Evolutionary conservation across 805 yeast species (phyloP).

Genomic region (Suhomyces tanzawaensis): DNA sequence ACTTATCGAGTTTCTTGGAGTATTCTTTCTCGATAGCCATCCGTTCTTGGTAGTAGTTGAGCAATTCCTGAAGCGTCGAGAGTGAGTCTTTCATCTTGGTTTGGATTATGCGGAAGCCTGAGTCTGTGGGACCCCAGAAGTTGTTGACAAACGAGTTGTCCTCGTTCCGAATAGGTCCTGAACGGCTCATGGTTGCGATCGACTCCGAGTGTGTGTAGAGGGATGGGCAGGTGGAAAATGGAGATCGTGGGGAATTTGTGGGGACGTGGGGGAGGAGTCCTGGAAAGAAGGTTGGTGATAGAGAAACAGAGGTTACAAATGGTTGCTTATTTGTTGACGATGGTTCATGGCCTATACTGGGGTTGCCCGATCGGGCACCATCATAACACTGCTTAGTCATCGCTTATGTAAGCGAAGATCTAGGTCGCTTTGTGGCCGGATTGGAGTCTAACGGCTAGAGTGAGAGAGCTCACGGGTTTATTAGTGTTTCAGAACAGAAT

Average conservation of each 20-base stretch:
- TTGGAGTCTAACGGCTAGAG: no score
- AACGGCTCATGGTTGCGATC: constrained; percentile 2
- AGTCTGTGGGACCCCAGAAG: constrained; percentile 67
- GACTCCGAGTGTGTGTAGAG: no score
- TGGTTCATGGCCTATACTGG: neutral
- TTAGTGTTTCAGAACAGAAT: no score
- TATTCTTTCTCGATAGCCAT: constrained; percentile 73
- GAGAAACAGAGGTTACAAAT: neutral
- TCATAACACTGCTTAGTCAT: neutral
- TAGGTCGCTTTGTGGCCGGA: no score
- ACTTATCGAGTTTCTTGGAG: constrained; percentile 48
- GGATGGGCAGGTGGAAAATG: no score
- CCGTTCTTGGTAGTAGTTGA: constrained; percentile 39
- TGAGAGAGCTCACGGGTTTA: no score
- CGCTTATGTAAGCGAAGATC: neutral
- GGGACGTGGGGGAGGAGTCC: no score
- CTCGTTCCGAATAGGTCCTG: constrained; percentile 6
- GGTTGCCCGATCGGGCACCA: neutral
- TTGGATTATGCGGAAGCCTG: constrained; percentile 55
- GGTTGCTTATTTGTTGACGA: neutral
- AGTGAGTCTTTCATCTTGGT: constrained; percentile 58
- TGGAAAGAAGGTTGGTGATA: neutral
- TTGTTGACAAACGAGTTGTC: constrained; percentile 37
- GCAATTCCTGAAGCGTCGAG: constrained; percentile 45
- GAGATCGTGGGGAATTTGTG: no score